phyloP scores from a whole-genome alignment of 2,329 filamentous ascomycete genomes.

The Monilinia vaccinii-corymbosi region DNA sequence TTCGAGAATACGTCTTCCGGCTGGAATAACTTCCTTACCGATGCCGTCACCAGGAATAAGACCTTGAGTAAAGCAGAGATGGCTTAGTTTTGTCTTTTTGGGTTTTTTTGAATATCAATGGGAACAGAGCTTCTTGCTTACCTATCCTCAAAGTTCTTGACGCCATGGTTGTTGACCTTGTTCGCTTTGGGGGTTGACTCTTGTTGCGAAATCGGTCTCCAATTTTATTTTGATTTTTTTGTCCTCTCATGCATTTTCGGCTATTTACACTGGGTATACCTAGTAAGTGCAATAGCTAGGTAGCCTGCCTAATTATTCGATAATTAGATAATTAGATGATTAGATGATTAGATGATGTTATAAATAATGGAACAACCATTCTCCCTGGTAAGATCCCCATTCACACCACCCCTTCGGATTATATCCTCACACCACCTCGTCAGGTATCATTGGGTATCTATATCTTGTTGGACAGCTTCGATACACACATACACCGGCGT shows the following conservation, averaged over 20 bases:
- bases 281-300: too few relatives aligned
- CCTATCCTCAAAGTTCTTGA: constrained; percentile 60
- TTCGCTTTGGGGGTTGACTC: background rate
- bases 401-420: too few relatives aligned
- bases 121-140: constrained; percentile 33
- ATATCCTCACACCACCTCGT: too few relatives aligned
- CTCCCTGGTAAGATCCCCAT: too few relatives aligned
- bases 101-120: background rate
- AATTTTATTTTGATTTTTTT: background rate
- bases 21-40: constrained; percentile 95
- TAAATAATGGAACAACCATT: too few relatives aligned
- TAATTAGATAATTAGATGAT: too few relatives aligned
- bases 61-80: constrained; percentile 42
- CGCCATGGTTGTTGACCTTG: constrained; percentile 40
- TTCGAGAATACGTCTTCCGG: constrained; percentile 84
- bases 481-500: too few relatives aligned
- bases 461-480: too few relatives aligned
- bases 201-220: constrained; percentile 1
- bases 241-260: too few relatives aligned
- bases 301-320: too few relatives aligned
- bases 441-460: too few relatives aligned
- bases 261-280: background rate
- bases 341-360: too few relatives aligned
- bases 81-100: constrained; percentile 8
- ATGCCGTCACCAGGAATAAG: constrained; percentile 98